Evolutionary conservation across 495 filamentous ascomycete genomes (phyloP).

Genomic region (Hypoxylon subgilvum): DNA sequence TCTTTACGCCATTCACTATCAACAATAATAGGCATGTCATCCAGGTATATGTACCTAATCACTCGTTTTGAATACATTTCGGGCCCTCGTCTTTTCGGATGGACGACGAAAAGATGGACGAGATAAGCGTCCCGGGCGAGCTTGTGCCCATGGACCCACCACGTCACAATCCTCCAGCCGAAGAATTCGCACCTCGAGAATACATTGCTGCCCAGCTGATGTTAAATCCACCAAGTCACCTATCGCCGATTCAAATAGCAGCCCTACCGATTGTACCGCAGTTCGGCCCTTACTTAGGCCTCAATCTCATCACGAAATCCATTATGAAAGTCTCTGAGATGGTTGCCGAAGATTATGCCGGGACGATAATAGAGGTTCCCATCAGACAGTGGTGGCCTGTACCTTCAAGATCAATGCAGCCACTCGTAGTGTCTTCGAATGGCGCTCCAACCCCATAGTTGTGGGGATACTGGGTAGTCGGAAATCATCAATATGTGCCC

Average conservation of each 20-base stretch:
- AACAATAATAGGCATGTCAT: no score
- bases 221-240: not conserved
- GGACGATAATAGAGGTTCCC: conserved; percentile 1
- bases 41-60: no score
- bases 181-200: conserved; percentile 1
- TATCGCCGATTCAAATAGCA: not conserved
- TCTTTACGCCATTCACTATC: no score
- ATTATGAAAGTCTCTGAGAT: no score
- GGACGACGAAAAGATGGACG: no score
- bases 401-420: no score
- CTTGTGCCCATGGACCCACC: not conserved
- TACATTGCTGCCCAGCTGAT: conserved; percentile 10
- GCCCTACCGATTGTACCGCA: conserved; percentile 4
- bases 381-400: not conserved
- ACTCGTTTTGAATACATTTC: no score
- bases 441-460: not conserved
- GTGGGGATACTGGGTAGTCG: conserved; percentile 18
- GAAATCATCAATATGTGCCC: not conserved
- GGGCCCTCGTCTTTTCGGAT: not conserved
- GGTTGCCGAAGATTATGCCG: not conserved
- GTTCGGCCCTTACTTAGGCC: not conserved
- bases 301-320: conserved; percentile 3
- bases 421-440: no score
- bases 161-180: not conserved
- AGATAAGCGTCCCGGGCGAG: not conserved